A percentile compares a stretch with the other conserved stretches of the same genome.
Evolutionary conservation across 371 early-diverging fungal species (phyloP).

Genomic region (Mucor plumbeus): DNA sequence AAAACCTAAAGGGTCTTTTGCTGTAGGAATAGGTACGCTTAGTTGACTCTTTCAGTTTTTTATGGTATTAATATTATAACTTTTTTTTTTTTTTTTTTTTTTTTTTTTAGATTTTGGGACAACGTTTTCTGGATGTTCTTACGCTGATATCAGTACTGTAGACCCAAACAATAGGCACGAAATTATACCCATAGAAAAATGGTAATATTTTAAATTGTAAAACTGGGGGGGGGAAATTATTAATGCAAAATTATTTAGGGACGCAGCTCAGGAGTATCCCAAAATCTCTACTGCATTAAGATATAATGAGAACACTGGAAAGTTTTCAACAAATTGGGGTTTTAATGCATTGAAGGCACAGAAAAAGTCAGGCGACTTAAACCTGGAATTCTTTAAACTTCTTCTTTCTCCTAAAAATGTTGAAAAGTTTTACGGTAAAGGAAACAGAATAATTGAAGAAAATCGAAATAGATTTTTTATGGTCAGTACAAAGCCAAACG

Average conservation of each 20-base stretch:
- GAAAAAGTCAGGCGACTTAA: background rate
- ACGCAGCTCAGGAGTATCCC: background rate
- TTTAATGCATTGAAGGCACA: background rate
- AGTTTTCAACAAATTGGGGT: background rate
- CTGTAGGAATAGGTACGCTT: constrained; percentile 40
- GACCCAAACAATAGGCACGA: background rate
- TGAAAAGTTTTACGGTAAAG: background rate
- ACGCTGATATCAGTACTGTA: constrained; percentile 9
- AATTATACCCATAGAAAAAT: background rate
- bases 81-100: background rate
- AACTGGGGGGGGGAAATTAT: background rate
- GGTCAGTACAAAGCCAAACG: background rate
- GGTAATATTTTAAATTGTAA: background rate
- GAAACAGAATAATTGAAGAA: background rate
- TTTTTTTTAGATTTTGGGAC: constrained; percentile 54
- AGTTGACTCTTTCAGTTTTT: background rate
- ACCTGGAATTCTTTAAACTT: constrained; percentile 2
- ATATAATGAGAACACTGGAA: background rate
- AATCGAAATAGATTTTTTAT: background rate
- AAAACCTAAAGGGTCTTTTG: background rate
- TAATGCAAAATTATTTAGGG: background rate
- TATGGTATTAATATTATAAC: background rate
- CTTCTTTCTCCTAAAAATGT: constrained; percentile 1
- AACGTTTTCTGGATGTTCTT: constrained; percentile 52
- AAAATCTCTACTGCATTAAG: background rate